Evolutionary conservation across 768 basidiomycete species (phyloP).

Genomic region (Chalciporus pseudorubinellus): DNA sequence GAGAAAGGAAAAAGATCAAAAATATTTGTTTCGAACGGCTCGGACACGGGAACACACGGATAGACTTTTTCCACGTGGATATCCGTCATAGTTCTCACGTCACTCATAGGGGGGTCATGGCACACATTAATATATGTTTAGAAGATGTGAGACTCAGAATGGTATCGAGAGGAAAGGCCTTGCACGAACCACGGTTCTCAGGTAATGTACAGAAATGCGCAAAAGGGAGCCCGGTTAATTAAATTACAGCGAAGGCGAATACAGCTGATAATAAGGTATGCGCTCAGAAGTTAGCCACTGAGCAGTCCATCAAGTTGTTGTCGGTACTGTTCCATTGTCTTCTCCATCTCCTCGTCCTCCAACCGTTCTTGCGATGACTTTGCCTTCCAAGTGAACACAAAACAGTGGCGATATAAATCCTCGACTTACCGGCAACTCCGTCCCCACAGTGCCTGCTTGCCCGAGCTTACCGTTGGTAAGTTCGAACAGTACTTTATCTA

Average conservation of each 20-base stretch:
- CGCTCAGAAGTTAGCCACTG: conserved; percentile 37
- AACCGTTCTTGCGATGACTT: conserved; percentile 59
- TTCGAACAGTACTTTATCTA: conserved; percentile 94
- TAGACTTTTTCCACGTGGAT: no score
- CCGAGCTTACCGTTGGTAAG: conserved; percentile 96
- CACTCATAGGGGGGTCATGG: no score
- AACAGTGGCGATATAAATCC: neutral
- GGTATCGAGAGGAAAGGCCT: no score
- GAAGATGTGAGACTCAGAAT: no score
- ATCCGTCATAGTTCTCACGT: no score
- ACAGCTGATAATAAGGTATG: conserved; percentile 15
- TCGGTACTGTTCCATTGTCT: conserved; percentile 87
- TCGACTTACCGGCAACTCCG: conserved; percentile 69
- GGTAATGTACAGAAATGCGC: no score
- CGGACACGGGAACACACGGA: conserved; percentile 24
- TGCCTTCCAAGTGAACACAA: conserved; percentile 5
- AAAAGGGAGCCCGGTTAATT: neutral
- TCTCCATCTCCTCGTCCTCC: conserved; percentile 82
- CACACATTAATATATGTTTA: no score
- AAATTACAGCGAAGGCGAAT: neutral
- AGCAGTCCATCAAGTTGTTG: conserved; percentile 86
- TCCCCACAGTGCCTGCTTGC: conserved; percentile 69
- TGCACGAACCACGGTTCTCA: no score
- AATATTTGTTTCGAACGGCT: conserved; percentile 11
- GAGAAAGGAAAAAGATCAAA: conserved; percentile 21